phyloP scores from a whole-genome alignment of 139 green algal genomes.

The Choricystis sp. region DNA sequence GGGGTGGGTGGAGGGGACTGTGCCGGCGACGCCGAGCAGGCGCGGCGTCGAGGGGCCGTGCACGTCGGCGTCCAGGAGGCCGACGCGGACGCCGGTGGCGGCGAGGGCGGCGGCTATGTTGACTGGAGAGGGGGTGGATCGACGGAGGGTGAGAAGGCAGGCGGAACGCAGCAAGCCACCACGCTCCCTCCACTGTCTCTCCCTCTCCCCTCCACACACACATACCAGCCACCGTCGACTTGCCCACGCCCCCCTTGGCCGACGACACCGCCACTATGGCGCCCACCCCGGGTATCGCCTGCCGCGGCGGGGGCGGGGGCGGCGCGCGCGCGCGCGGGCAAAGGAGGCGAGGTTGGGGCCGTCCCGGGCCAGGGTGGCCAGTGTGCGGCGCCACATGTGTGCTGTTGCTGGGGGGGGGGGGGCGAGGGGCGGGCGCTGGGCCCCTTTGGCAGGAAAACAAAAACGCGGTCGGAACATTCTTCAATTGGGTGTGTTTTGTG shows the following conservation, averaged over 20 bases:
- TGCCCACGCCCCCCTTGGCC: conserved; percentile 87
- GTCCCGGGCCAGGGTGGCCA: too few relatives aligned
- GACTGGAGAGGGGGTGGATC: conserved; percentile 26
- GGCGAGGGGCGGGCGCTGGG: too few relatives aligned
- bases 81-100: conserved; percentile 43
- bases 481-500: too few relatives aligned
- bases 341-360: neutral
- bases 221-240: conserved; percentile 69
- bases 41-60: conserved; percentile 85
- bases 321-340: neutral
- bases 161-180: too few relatives aligned
- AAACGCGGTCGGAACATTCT: too few relatives aligned
- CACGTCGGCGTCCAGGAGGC: conserved; percentile 95
- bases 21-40: conserved; percentile 84
- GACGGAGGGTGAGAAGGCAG: neutral
- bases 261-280: conserved; percentile 74
- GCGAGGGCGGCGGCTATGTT: conserved; percentile 74
- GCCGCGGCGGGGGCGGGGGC: neutral
- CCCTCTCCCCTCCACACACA: neutral
- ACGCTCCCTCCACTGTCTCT: too few relatives aligned
- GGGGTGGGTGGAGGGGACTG: neutral
- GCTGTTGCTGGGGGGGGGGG: too few relatives aligned
- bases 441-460: too few relatives aligned
- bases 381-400: too few relatives aligned
- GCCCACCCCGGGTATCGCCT: conserved; percentile 32